Evolutionary conservation across 2,329 filamentous ascomycete genomes (phyloP), one percentile per base, ranked within the genome.

Genomic region (Aspergillus sp.): DNA sequence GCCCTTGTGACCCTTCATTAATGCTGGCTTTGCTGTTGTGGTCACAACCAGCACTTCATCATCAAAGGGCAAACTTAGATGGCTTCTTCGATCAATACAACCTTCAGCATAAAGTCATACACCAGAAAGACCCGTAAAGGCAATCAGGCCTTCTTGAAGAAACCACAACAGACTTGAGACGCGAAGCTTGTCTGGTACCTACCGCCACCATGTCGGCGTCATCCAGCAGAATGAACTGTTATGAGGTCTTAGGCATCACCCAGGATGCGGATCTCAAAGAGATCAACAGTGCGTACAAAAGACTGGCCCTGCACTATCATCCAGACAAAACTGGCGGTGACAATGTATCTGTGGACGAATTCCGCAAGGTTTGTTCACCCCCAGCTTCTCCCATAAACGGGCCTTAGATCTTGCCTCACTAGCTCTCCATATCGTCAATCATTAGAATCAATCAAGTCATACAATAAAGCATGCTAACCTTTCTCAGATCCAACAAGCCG

Each of bases 201-300:
- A 43, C 30, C n/a, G 24, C 24, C 33, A 41, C 22, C 22, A 53
- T 52, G 46, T 43, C 52, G 30, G 43, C 42, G 20, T 26, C 35
- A 35, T 36, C 20, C 2, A 53, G 6, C 59, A 64, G 57, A n/a
- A 44, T 55, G 8, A 50, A 69, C 45, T 60, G 59, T 50, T 72
- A 72, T 41, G 51, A 58, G 6, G 51, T 62, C 30, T 59, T 72
- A 8, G 63, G 61, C 1, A 58, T 71, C n/a, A 9, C 54, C 3
- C 50, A 33, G 8, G 20, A 65, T 38, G 62, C 67, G n/a, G 57
- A 57, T 2, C 26, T 60, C 35, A 62, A 65, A 32, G 67, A 70
- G 6, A 71, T 72, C 51, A 69, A 68, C 46, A 56, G 55, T 24
- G 63, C 68, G 3, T 73, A 69, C 56, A 70, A 66, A 35, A 60